A percentile compares a stretch with the other conserved stretches of the same genome.
phyloP scores from a whole-genome alignment of 495 filamentous ascomycete species.

The Trichocladium uniseriatum region DNA sequence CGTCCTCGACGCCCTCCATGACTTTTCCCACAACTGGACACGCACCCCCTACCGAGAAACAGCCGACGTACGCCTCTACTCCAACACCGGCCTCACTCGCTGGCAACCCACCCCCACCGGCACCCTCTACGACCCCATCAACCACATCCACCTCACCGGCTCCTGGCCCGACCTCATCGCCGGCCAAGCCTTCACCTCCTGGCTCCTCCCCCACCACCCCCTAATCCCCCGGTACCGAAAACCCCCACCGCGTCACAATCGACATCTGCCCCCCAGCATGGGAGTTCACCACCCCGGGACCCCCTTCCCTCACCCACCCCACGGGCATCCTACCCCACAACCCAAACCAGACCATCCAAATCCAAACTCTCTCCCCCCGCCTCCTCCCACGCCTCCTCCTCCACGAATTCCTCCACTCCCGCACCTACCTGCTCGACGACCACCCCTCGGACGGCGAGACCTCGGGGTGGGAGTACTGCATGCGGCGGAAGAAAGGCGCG shows the following conservation, averaged over 20 bases:
- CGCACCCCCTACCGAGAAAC: not conserved
- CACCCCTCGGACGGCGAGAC: not conserved
- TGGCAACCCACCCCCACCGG: not conserved
- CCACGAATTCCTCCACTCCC: constrained; percentile 7
- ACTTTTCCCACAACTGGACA: not conserved
- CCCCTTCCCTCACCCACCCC: too few relatives aligned
- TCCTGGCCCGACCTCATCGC: not conserved
- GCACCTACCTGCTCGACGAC: constrained; percentile 2
- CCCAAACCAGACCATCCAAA: not conserved
- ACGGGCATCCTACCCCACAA: too few relatives aligned
- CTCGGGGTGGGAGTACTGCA: constrained; percentile 6
- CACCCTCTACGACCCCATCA: constrained; percentile 1
- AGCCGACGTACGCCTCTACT: constrained; percentile 7
- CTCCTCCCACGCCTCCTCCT: constrained; percentile 1
- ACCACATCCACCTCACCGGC: not conserved
- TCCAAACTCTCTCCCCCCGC: not conserved
- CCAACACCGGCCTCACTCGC: not conserved
- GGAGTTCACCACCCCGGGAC: not conserved
- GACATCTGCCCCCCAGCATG: not conserved
- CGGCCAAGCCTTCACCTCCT: not conserved
- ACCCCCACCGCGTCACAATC: not conserved
- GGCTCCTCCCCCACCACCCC: too few relatives aligned
- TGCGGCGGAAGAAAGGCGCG: not conserved
- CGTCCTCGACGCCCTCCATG: not conserved
- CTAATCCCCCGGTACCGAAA: not conserved